These are phyloP conservation scores for Fusarium verrucosum DNA, from an alignment of 2,329 filamentous ascomycete species.

Conservation along the genomic window DNA sequence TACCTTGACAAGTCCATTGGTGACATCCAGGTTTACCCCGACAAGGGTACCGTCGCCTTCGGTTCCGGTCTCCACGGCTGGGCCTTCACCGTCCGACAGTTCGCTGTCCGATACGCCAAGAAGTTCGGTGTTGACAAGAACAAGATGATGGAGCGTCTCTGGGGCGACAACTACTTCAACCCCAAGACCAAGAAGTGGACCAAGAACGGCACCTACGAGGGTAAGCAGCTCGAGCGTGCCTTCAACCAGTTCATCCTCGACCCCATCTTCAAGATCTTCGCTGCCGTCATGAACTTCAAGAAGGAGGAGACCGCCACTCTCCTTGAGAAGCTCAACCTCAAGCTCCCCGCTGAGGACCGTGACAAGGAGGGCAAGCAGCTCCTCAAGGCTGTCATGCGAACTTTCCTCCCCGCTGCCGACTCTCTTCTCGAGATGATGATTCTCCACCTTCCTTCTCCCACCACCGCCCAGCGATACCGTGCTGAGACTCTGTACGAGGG, in stretches of 20 bases:
- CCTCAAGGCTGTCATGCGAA: constrained; percentile 97
- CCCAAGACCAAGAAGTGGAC: constrained; percentile 99
- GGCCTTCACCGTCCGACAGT: constrained; percentile 99
- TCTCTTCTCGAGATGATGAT: constrained; percentile 99
- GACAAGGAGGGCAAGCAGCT: constrained; percentile 97
- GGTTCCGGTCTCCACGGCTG: constrained; percentile 99
- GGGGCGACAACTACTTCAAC: constrained; percentile 99
- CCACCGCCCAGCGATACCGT: constrained; percentile 97
- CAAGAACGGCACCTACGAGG: constrained; percentile 83
- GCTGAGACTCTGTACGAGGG: constrained; percentile 99
- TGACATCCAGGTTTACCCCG: constrained; percentile 98
- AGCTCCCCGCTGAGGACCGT: constrained; percentile 86
- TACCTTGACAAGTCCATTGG: constrained; percentile 97
- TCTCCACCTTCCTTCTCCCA: constrained; percentile 95
- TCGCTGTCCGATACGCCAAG: constrained; percentile 95
- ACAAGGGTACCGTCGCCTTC: constrained; percentile 98
- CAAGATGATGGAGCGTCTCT: constrained; percentile 99
- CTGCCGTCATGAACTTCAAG: constrained; percentile 97
- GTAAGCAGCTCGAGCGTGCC: constrained; percentile 92
- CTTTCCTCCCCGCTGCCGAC: constrained; percentile 98
- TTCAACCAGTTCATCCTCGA: constrained; percentile 99
- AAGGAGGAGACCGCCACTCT: constrained; percentile 87
- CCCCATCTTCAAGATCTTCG: constrained; percentile 99
- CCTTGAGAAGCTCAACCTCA: constrained; percentile 93
- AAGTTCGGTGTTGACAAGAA: constrained; percentile 99